Conservation (phyloP, 345 rosid species). For the Syzygium oleosum region DNA sequence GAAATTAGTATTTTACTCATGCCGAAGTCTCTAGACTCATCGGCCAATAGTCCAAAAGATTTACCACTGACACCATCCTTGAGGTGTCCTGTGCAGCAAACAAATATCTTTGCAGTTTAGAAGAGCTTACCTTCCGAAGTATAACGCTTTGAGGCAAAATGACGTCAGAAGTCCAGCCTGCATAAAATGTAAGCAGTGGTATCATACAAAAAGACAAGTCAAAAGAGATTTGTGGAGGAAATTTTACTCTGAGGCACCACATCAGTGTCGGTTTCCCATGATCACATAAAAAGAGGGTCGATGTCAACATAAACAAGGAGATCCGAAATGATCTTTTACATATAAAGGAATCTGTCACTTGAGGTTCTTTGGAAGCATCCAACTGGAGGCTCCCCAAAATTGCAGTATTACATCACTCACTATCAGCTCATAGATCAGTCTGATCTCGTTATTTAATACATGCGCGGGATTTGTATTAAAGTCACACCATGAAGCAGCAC, state of each 20-base stretch:
- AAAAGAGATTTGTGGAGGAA: neutral
- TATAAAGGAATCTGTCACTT: neutral
- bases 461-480: neutral
- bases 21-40: neutral
- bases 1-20: neutral
- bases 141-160: slow-evolving; percentile 45
- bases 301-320: neutral
- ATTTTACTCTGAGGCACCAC: neutral
- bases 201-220: neutral
- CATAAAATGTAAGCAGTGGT: neutral
- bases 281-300: neutral
- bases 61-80: neutral
- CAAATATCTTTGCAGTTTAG: neutral
- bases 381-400: neutral
- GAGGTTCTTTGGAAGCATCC: neutral
- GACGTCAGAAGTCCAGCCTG: slow-evolving; percentile 80
- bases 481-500: neutral
- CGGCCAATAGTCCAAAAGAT: neutral
- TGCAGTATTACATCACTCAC: neutral
- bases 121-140: slow-evolving; percentile 51
- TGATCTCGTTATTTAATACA: neutral
- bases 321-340: neutral
- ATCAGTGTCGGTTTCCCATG: neutral
- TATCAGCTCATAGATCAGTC: neutral
- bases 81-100: neutral